Evolutionary conservation across 2,329 filamentous ascomycete species (phyloP).

Genomic region (Colletotrichum sp.): DNA sequence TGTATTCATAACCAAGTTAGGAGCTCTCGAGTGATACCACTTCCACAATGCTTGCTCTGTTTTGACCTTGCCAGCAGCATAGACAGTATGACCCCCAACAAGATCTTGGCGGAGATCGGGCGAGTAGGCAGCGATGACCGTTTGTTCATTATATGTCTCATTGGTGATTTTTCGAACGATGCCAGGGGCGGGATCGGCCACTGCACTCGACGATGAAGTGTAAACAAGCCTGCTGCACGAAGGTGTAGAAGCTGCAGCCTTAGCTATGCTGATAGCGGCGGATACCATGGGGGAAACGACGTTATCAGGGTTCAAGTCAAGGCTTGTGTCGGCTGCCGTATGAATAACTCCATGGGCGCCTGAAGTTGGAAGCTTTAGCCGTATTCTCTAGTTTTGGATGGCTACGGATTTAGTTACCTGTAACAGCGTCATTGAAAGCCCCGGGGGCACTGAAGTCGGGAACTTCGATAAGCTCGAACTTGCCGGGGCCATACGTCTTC

Average conservation of each 20-base stretch:
- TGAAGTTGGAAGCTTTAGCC: not conserved
- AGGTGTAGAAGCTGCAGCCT: not conserved
- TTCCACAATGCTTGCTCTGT: not conserved
- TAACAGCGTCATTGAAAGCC: not conserved
- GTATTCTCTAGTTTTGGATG: fast-evolving
- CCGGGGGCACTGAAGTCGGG: not conserved
- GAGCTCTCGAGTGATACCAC: not conserved
- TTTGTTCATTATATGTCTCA: not conserved
- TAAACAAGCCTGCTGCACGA: not conserved
- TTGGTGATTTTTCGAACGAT: not conserved
- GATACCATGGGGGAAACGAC: not conserved
- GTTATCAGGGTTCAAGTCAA: not conserved
- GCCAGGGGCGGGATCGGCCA: not conserved
- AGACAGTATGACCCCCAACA: not conserved
- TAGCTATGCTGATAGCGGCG: not conserved
- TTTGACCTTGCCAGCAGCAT: not conserved
- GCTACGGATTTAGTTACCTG: not conserved
- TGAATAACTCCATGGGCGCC: not conserved
- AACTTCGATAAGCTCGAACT: not conserved
- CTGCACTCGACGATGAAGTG: not conserved
- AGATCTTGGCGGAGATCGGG: not conserved
- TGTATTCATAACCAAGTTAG: not conserved
- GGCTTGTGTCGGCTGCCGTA: not conserved
- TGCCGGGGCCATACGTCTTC: not conserved
- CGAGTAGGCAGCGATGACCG: not conserved